Base-by-base conservation (phyloP, 2,329 filamentous ascomycete genomes). In the Ophiocordyceps camponoti-leonardi region DNA sequence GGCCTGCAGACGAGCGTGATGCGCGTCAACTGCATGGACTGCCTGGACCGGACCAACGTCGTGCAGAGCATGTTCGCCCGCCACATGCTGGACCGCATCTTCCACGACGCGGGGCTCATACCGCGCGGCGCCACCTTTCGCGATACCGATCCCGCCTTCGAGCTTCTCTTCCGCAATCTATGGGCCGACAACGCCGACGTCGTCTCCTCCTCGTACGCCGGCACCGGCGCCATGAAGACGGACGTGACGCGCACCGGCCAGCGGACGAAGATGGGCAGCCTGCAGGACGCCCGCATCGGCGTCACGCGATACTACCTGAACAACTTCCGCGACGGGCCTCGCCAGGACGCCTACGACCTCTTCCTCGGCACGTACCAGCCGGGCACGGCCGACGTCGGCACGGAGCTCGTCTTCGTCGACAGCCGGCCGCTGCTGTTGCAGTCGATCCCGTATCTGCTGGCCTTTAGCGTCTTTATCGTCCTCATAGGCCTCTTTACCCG, bases 121-220 rank as follows among this genome's bases (percentile, higher is more conserved):
- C 65, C 75, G 45, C 75, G 77, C 23, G 87, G 87, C 46, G 77
- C 90, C 56, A 79, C 74, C 20, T 88, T 92, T 53, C 79, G 80
- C 40, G 68, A 73, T 47, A 83, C 87, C 54, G 86, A 95, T 56
- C 67, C 73, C 13, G 76, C 73, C 1, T 98, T 98, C 59, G 88
- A 95, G 62, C 72, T 83, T 54, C 68, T 96, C 48, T 98, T 96
- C 76, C 86, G 92, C 53, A 96, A 96, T 63, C 72, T 96, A 16
- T 98, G 92, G 92, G 92, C 92, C 28, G 92, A 98, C 65, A 98
- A 98, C 57, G 92, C 93, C 46, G 92, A 98, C 61, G 83, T 93
- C 22, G 88, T 98, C 31, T 94, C 88, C 18, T 82, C 78, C 53
- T 81, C 86, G 0, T 98, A 98, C 63, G 92, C 92, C 1, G 92